These are phyloP conservation scores for Crithidia expoeki DNA, from an alignment of 208 protist genomes.

Conservation along the genomic window DNA sequence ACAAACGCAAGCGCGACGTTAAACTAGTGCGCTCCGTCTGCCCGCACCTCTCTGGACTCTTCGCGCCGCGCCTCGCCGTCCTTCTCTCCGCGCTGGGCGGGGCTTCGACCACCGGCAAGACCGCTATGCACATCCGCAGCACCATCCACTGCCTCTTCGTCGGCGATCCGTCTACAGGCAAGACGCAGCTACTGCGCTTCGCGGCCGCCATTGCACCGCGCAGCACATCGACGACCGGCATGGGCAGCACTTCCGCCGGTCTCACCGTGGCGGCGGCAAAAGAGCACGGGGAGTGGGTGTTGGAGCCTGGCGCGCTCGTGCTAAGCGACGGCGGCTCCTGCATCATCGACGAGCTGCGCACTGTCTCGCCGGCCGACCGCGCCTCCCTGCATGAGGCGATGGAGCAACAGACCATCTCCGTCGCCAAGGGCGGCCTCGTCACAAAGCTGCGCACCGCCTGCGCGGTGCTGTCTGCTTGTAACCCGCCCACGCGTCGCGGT, in stretches of 20 bases:
- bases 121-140: constrained; percentile 67
- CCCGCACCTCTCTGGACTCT: constrained; percentile 82
- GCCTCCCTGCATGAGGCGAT: constrained; percentile 98
- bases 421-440: constrained; percentile 96
- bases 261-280: constrained; percentile 90
- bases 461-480: constrained; percentile 96
- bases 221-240: constrained; percentile 90
- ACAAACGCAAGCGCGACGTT: constrained; percentile 51
- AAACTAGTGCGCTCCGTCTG: constrained; percentile 64
- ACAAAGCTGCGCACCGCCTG: constrained; percentile 95
- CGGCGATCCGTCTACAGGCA: constrained; percentile 99
- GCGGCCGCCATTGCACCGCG: constrained; percentile 80
- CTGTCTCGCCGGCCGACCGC: constrained; percentile 94
- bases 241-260: constrained; percentile 91
- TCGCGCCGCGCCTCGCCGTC: constrained; percentile 78
- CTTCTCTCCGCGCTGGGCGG: constrained; percentile 79
- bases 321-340: constrained; percentile 97
- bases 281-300: constrained; percentile 91
- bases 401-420: constrained; percentile 98
- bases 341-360: constrained; percentile 98
- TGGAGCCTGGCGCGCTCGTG: constrained; percentile 96
- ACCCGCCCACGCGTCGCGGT: constrained; percentile 83
- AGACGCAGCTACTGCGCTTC: constrained; percentile 92
- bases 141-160: constrained; percentile 98
- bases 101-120: constrained; percentile 63